Percentiles rank a stretch among this genome's conserved stretches.
phyloP scores from a whole-genome alignment of 1,139 yeast species.

The Pichia sp. region DNA sequence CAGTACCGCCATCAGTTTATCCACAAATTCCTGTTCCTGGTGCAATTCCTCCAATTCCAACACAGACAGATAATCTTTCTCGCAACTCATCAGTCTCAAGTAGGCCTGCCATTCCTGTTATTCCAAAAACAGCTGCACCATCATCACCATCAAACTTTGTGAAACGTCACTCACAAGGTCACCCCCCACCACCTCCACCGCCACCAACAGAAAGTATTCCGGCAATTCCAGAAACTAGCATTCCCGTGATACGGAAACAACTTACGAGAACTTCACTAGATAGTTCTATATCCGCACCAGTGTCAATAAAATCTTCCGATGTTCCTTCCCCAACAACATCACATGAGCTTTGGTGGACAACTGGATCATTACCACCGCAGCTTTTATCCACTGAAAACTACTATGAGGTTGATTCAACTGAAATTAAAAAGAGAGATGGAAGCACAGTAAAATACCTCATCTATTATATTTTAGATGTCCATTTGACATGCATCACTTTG shows the following conservation, averaged over 20 bases:
- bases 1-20: constrained; percentile 16
- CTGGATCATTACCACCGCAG: constrained; percentile 52
- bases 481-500: constrained; percentile 61
- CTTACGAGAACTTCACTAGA: constrained; percentile 9
- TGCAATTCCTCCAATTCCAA: constrained; percentile 1
- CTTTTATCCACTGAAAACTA: constrained; percentile 42
- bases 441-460: constrained; percentile 49
- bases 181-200: constrained; percentile 19
- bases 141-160: constrained; percentile 18
- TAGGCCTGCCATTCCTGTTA: constrained; percentile 11
- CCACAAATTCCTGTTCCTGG: constrained; percentile 13
- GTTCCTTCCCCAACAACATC: constrained; percentile 12
- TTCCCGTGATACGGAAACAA: constrained; percentile 25
- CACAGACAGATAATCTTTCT: constrained; percentile 3
- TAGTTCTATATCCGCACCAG: constrained; percentile 14
- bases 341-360: constrained; percentile 55
- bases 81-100: constrained; percentile 5
- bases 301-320: constrained; percentile 11
- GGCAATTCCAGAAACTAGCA: constrained; percentile 11
- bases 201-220: constrained; percentile 16
- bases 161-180: not conserved
- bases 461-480: constrained; percentile 67
- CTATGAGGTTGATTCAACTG: constrained; percentile 61
- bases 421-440: constrained; percentile 53
- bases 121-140: constrained; percentile 6